phyloP scores from a whole-genome alignment of 2,329 filamentous ascomycete genomes.

The Aspergillus fischeri region DNA sequence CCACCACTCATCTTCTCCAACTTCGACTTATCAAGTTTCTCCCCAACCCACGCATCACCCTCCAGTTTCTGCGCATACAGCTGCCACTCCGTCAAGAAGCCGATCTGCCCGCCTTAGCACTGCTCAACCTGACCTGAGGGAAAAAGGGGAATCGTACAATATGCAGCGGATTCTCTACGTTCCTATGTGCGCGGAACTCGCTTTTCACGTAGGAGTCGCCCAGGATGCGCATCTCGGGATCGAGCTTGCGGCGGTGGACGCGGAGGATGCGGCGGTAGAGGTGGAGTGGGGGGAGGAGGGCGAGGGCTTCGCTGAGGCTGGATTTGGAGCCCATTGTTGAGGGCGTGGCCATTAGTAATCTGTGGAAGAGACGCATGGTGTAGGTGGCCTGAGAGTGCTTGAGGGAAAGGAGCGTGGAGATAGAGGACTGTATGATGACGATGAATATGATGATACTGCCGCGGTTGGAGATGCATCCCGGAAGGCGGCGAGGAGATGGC shows the following conservation, averaged over 20 bases:
- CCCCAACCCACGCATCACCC: conserved; percentile 77
- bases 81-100: conserved; percentile 96
- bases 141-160: conserved; percentile 56
- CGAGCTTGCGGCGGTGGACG: conserved; percentile 75
- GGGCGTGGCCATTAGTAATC: conserved; percentile 40
- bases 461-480: conserved; percentile 7
- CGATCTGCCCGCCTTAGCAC: conserved; percentile 58
- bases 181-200: conserved; percentile 80
- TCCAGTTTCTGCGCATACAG: conserved; percentile 89
- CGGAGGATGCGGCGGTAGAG: conserved; percentile 85
- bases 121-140: not conserved
- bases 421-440: not conserved
- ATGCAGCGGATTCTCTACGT: conserved; percentile 85
- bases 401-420: conserved; percentile 7
- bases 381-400: not conserved
- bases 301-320: conserved; percentile 50
- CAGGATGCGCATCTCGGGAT: conserved; percentile 68
- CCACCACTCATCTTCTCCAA: conserved; percentile 91
- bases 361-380: conserved; percentile 32
- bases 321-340: conserved; percentile 37
- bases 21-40: conserved; percentile 77
- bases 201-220: conserved; percentile 91
- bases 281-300: conserved; percentile 79
- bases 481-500: conserved; percentile 20
- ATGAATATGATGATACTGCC: conserved; percentile 1